Conservation (phyloP, 176 grass and related monocot genomes). For the Ensete ventricosum region DNA sequence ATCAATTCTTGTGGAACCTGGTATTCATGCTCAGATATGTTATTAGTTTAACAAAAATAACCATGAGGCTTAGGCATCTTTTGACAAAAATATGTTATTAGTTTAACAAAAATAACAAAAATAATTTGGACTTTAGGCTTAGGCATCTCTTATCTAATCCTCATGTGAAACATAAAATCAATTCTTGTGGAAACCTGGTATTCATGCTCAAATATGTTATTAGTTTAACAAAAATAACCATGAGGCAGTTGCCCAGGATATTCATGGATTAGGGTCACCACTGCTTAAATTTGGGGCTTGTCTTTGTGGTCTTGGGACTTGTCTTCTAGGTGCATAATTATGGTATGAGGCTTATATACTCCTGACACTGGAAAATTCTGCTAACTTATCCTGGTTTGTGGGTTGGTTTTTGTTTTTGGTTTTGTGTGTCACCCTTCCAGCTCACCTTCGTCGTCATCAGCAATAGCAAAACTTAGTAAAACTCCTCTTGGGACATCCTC, state of each 20-base stretch:
- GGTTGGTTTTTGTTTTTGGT: not conserved
- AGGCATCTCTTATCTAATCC: not conserved
- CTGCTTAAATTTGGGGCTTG: not conserved
- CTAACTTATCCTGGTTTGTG: not conserved
- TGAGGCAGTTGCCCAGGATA: not conserved
- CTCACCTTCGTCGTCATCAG: constrained; percentile 29
- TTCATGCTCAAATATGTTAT: not conserved
- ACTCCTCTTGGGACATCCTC: constrained; percentile 39
- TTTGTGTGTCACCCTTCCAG: constrained; percentile 26
- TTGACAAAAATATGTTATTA: no score
- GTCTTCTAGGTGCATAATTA: not conserved
- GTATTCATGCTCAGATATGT: not conserved
- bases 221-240: not conserved
- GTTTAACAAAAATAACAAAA: no score
- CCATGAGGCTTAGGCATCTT: no score
- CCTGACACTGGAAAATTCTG: not conserved
- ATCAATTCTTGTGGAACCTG: not conserved
- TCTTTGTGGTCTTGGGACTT: not conserved
- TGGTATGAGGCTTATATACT: not conserved
- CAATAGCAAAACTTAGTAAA: constrained; percentile 83
- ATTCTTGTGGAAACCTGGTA: not conserved
- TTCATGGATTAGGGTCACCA: not conserved
- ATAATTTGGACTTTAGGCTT: not conserved
- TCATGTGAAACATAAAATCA: not conserved
- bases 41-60: not conserved